These are phyloP conservation scores for Pythium coloratum DNA, from an alignment of 352 stramenopile species.

Conservation along the genomic window DNA sequence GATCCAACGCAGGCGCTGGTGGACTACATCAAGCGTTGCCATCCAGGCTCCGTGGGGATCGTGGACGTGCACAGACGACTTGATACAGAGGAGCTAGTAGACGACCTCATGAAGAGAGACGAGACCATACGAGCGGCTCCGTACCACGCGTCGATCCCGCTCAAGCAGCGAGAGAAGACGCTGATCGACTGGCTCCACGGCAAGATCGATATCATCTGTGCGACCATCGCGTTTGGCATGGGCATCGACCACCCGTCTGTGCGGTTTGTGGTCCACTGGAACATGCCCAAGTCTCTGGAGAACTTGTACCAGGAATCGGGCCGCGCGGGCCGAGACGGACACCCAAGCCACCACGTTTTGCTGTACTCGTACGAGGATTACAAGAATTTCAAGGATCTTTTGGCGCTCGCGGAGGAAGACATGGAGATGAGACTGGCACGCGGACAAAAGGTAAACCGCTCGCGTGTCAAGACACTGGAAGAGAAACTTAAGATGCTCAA, in stretches of 20 bases:
- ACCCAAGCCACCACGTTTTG: constrained; percentile 78
- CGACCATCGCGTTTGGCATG: constrained; percentile 93
- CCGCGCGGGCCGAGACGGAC: constrained; percentile 92
- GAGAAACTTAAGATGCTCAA: constrained; percentile 38
- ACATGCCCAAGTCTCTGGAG: constrained; percentile 87
- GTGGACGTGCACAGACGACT: constrained; percentile 56
- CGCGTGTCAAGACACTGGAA: constrained; percentile 2
- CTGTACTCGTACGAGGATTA: constrained; percentile 64
- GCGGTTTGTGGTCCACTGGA: constrained; percentile 90
- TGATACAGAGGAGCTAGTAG: constrained; percentile 49
- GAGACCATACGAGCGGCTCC: constrained; percentile 32
- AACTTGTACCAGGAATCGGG: constrained; percentile 97
- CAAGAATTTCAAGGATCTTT: constrained; percentile 37
- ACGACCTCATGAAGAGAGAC: constrained; percentile 32
- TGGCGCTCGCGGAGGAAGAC: constrained; percentile 16
- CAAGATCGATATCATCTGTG: constrained; percentile 78
- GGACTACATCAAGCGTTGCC: constrained; percentile 38
- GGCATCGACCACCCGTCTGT: constrained; percentile 92
- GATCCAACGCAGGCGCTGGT: constrained; percentile 35
- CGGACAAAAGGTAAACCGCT: constrained; percentile 5
- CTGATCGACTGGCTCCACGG: constrained; percentile 50
- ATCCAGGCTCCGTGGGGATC: constrained; percentile 32
- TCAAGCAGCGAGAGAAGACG: constrained; percentile 38
- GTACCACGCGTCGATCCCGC: constrained; percentile 50
- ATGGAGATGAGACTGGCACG: constrained; percentile 29